Evolutionary conservation across 352 stramenopile species (phyloP), one percentile per base, ranked within the genome.

Genomic region (Elongisporangium prolatum): DNA sequence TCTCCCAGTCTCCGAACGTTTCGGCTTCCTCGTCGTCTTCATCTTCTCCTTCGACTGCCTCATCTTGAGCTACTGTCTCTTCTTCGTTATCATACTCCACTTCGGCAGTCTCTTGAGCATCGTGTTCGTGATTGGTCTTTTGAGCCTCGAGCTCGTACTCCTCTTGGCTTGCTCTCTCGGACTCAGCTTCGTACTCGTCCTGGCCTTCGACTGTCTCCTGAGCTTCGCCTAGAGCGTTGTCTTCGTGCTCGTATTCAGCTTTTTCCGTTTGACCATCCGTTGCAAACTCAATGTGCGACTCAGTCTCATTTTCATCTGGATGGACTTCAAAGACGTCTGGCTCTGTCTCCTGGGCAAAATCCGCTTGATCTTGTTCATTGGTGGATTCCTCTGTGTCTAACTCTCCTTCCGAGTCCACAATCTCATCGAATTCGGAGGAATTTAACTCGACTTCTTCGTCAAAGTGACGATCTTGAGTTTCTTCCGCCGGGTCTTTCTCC

Each of bases 1-100:
- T 91, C 56, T 95, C 85, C 83, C 85, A 95, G 59, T 93, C 84
- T 2, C 79, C 85, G 60, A 89, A 93, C 38, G 57, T 80, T 64
- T 93, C 77, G 17, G 75, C 78, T 60, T 88, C 78, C 65, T 93
- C 85, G 21, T 94, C 83, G 22, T 91, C 83, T 2, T 78, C 75
- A 40, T 89, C 82, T 38, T 77, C 74, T 5, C 54, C 70, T 40
- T 73, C 67, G 38, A 56, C 71, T 3, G 82, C 53, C 9, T 81
- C 71, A n/a, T 58, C 34, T 20, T 65, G 57, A 25, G 11, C 24
- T 17, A 72, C 66, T 1, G 61, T 66, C 16, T 11, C 11, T 40
- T 67, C 60, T 6, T 21, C 53, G 3, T 54, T 48, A 17, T 52
- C 52, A 40, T 63, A 56, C 38, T 61, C 54, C 24, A 16, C 17